Percentiles rank a stretch among this genome's conserved stretches.
Conservation (phyloP, 2,329 filamentous ascomycete genomes). For the Amphichorda felina region DNA sequence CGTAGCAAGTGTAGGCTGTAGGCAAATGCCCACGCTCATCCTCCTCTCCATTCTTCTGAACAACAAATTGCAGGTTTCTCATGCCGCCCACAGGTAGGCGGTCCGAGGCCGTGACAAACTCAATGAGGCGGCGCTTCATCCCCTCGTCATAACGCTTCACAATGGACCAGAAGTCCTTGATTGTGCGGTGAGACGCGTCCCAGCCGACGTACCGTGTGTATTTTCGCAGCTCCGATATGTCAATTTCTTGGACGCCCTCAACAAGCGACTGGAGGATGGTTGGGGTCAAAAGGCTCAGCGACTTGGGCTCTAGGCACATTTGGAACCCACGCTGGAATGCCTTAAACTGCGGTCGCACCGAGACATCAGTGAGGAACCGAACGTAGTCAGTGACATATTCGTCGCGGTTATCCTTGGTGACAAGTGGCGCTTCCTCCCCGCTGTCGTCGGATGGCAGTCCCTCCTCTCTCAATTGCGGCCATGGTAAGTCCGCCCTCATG, state of each 20-base stretch:
- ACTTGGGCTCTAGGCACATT: conserved; percentile 58
- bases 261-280: conserved; percentile 63
- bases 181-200: conserved; percentile 53
- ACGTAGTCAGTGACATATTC: conserved; percentile 79
- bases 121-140: conserved; percentile 66
- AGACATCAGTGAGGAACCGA: conserved; percentile 67
- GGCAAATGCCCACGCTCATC: conserved; percentile 51
- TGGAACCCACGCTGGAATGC: conserved; percentile 77
- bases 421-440: conserved; percentile 50
- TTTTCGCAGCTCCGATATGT: conserved; percentile 59
- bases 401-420: conserved; percentile 69
- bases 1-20: conserved; percentile 88
- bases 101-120: conserved; percentile 92
- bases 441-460: conserved; percentile 36
- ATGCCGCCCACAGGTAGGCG: conserved; percentile 81
- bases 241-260: conserved; percentile 74
- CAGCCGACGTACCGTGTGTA: conserved; percentile 76
- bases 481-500: conserved; percentile 35
- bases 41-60: conserved; percentile 62
- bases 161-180: conserved; percentile 76
- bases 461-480: conserved; percentile 36
- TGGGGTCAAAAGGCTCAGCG: conserved; percentile 61
- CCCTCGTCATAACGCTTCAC: conserved; percentile 54
- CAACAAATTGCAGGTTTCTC: conserved; percentile 68
- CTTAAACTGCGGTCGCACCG: conserved; percentile 62